A percentile compares a stretch with the other conserved stretches of the same genome.
phyloP scores from a whole-genome alignment of 2,329 filamentous ascomycete species.

The Boeremia lycopersici region DNA sequence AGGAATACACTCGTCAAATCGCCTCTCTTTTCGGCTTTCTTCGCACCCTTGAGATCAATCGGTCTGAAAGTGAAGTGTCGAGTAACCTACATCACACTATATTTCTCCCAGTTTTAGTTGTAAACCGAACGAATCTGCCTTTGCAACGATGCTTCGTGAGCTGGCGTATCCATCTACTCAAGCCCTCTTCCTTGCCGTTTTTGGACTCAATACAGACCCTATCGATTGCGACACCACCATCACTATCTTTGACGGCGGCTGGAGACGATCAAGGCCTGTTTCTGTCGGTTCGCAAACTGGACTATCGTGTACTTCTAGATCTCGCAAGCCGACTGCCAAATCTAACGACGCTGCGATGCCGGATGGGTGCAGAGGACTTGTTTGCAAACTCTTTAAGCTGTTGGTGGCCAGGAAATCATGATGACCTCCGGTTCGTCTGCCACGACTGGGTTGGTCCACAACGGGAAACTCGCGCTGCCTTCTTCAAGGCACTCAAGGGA shows the following conservation, averaged over 20 bases:
- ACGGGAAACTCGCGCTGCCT: no score
- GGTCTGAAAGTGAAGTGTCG: constrained; percentile 1
- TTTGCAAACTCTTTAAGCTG: neutral
- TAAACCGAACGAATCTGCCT: neutral
- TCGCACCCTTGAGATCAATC: no score
- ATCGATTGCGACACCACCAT: neutral
- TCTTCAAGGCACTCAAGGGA: no score
- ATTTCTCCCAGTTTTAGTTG: neutral
- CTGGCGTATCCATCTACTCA: constrained; percentile 22
- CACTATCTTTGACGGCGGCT: neutral
- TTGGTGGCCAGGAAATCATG: no score
- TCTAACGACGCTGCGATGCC: neutral
- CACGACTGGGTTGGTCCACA: no score
- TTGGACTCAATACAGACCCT: constrained; percentile 13
- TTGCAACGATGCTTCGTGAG: neutral
- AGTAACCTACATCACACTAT: constrained; percentile 15
- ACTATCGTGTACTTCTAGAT: constrained; percentile 22
- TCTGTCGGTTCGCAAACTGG: constrained; percentile 10
- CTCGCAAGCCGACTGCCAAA: constrained; percentile 13
- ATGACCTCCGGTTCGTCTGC: no score
- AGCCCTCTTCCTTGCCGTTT: constrained; percentile 10
- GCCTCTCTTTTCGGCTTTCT: no score
- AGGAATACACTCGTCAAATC: no score
- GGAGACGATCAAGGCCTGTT: neutral
- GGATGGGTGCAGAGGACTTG: constrained; percentile 8